Evolutionary conservation across 2,329 filamentous ascomycete species (phyloP), one percentile per base, ranked within the genome.

Genomic region (Botrytis porri): DNA sequence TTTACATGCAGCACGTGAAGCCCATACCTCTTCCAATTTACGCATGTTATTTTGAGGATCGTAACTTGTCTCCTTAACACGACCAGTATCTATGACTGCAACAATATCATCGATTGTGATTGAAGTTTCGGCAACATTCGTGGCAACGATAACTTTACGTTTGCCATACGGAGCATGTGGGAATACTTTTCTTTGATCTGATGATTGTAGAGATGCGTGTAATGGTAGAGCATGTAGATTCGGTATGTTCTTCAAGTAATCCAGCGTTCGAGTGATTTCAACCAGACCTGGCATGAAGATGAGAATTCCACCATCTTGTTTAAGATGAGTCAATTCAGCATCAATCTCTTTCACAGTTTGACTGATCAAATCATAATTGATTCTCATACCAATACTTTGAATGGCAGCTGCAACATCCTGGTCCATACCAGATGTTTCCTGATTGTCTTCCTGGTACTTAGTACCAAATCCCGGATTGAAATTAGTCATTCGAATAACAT

Each of bases 21-120:
- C 96, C 95, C 95, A 99, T 0, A 94, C 94, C 83, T 99, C 96
- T 77, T 95, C 92, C 1, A 99, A 88, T 79, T 93, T 94, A 61
- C 97, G 92, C 90, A 98, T 97, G 80, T 97, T 97, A 81, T 92
- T 97, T 75, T 92, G 88, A 0, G 94, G 89, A 81, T 98, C 96
- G 78, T 95, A 98, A 80, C 93, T 95, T 0, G 95, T 99, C 82
- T 99, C 95, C 80, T 99, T 99, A 74, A 99, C 96, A 70, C 94
- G 91, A 41, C 96, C 96, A 18, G 92, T 96, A 81, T 99, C 96
- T 75, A 99, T 95, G 63, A 99, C 96, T 3, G 93, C 95, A 3
- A 98, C 93, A 70, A 99, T 93, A 80, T 99, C 96, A 80, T 98
- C 95, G 74, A 99, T 99, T 0, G 96, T 99, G 81, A 99, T 98